Evolutionary conservation across 2,329 filamentous ascomycete genomes (phyloP), one percentile per base, ranked within the genome.

Genomic region (Periconia sp.): DNA sequence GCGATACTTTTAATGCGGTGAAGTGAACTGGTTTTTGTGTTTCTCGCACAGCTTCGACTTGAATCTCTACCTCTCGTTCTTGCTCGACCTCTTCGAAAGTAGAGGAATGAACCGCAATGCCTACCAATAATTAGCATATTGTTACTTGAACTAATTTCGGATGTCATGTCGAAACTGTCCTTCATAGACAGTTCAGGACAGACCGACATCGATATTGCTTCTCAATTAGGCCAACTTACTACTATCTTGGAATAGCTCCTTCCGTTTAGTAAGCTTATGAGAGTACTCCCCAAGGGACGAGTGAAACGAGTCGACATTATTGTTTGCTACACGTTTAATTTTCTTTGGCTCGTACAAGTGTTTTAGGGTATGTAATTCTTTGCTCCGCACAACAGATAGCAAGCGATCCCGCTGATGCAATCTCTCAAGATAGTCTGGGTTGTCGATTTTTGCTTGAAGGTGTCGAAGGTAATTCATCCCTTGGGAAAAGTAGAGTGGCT

Each of bases 391-490:
- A 0, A 69, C 59, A 0, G 61, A 42, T 0, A 84, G 59, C 45
- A 78, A 83, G 1, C 52, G 53, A 0, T 61, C 44, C 0, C 72
- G 71, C 0, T 77, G 63, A 0, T 55, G 12, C 0, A 39, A 11
- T 2, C 76, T 58, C 0, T 48, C 43, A 0, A 82, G 51, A 12
- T 74, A 78, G 0, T 76, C 51, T 0, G 72, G 59, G 45, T 81
- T 62, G 1, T 73, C 65, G 16, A 70, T 54, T 0, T 69, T 59
- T 0, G 81, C 79, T 36, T 86, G 73, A 1, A 69, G 74, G 1
- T 83, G 77, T 1, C 74, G 73, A 44, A 83, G 83, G 48, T 82
- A 88, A 46, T 87, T 81, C 0, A 70, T 61, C 0, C 84, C 83
- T 56, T 88, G 85, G 0, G 82, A 72, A 3, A 77, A 71, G 48